Evolutionary conservation across 257 asterid species (phyloP).

Genomic region (Penstemon newberryi): DNA sequence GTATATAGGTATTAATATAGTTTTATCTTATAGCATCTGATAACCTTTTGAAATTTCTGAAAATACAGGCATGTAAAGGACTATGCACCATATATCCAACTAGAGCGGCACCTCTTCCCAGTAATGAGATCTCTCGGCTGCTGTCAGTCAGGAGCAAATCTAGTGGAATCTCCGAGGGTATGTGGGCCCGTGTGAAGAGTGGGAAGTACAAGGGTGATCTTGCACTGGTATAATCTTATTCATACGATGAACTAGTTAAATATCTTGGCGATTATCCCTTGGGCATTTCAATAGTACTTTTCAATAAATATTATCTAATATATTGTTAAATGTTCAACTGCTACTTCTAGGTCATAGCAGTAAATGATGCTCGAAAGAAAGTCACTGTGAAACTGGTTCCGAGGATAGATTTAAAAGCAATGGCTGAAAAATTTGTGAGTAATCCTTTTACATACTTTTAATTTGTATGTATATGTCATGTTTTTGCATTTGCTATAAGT

Average conservation of each 20-base stretch:
- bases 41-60: constrained; percentile 13
- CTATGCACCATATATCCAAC: constrained; percentile 65
- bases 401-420: constrained; percentile 79
- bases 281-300: no score
- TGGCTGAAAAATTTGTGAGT: constrained; percentile 94
- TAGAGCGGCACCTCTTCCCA: constrained; percentile 58
- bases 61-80: constrained; percentile 82
- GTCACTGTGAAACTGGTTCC: constrained; percentile 87
- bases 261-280: no score
- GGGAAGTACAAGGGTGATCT: constrained; percentile 98
- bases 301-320: not conserved
- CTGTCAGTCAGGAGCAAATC: constrained; percentile 64
- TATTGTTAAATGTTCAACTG: constrained; percentile 26
- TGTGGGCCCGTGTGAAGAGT: constrained; percentile 94
- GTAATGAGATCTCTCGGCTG: constrained; percentile 59
- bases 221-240: constrained; percentile 57
- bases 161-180: constrained; percentile 65
- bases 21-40: constrained; percentile 16
- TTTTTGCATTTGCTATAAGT: not conserved
- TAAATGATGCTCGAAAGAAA: constrained; percentile 64
- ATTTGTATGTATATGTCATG: constrained; percentile 1
- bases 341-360: constrained; percentile 60
- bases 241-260: constrained; percentile 15
- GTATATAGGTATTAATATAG: no score
- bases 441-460: constrained; percentile 9